A percentile compares a stretch with the other conserved stretches of the same genome.
Conservation (phyloP, 345 rosid genomes). For the Syzygium jambos region DNA sequence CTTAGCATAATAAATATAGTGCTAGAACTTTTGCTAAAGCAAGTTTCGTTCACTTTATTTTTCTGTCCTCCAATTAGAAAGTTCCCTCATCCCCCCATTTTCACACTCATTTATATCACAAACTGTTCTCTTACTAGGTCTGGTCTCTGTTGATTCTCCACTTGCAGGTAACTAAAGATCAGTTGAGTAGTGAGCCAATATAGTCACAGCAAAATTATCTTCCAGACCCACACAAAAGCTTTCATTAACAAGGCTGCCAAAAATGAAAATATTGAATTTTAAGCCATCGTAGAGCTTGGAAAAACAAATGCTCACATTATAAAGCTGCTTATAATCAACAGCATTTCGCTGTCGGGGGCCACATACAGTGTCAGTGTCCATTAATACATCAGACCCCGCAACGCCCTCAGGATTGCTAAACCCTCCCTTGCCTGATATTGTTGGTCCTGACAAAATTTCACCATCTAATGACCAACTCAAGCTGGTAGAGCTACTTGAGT, state of each 20-base stretch:
- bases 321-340: slow-evolving; percentile 81
- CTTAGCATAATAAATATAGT: background rate
- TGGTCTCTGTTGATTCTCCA: background rate
- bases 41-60: background rate
- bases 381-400: slow-evolving; percentile 23
- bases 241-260: background rate
- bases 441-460: slow-evolving; percentile 41
- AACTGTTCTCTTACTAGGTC: background rate
- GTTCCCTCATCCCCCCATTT: background rate
- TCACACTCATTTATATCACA: background rate
- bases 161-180: background rate
- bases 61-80: background rate
- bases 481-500: slow-evolving; percentile 51
- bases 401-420: slow-evolving; percentile 23
- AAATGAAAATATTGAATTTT: background rate
- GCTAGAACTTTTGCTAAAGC: background rate
- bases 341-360: slow-evolving; percentile 77
- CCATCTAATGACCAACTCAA: slow-evolving; percentile 76
- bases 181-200: background rate
- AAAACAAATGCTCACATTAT: slow-evolving; percentile 52
- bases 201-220: background rate
- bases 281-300: background rate
- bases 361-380: slow-evolving; percentile 26
- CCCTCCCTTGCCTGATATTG: slow-evolving; percentile 21
- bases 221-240: background rate